phyloP scores from a whole-genome alignment of 768 basidiomycete genomes.

The Cubamyces lactineus region DNA sequence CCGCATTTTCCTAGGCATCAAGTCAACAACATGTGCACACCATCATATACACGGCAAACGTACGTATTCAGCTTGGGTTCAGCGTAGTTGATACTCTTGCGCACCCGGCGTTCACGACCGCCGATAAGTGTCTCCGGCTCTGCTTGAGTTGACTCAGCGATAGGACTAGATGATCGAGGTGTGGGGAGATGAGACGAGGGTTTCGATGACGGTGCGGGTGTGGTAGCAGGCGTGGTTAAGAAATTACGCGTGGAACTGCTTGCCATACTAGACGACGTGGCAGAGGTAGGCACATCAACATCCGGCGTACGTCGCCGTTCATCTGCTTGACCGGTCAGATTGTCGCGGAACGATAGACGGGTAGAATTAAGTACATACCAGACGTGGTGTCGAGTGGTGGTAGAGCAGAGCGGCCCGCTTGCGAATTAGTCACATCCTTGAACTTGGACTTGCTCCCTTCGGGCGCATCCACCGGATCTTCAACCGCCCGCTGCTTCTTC shows the following conservation, averaged over 20 bases:
- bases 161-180: constrained; percentile 49
- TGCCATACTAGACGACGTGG: constrained; percentile 40
- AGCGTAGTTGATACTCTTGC: constrained; percentile 85
- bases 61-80: constrained; percentile 91
- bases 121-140: constrained; percentile 38
- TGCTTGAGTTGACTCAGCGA: constrained; percentile 45
- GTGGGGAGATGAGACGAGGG: constrained; percentile 47
- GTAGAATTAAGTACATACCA: constrained; percentile 34
- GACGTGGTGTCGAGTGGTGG: constrained; percentile 42
- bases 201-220: constrained; percentile 39
- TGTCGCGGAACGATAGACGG: background rate
- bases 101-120: constrained; percentile 56
- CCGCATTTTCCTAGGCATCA: constrained; percentile 74
- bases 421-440: constrained; percentile 69
- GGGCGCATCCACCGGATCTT: constrained; percentile 34
- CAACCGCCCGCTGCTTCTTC: constrained; percentile 40
- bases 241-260: constrained; percentile 41
- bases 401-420: constrained; percentile 41
- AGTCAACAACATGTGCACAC: background rate
- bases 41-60: constrained; percentile 33
- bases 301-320: constrained; percentile 44
- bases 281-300: constrained; percentile 36
- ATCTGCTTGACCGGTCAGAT: constrained; percentile 33
- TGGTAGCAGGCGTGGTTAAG: constrained; percentile 46
- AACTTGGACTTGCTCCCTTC: constrained; percentile 53